Conservation (phyloP, 2,329 filamentous ascomycete species). For the Exutisphaerella laricina region DNA sequence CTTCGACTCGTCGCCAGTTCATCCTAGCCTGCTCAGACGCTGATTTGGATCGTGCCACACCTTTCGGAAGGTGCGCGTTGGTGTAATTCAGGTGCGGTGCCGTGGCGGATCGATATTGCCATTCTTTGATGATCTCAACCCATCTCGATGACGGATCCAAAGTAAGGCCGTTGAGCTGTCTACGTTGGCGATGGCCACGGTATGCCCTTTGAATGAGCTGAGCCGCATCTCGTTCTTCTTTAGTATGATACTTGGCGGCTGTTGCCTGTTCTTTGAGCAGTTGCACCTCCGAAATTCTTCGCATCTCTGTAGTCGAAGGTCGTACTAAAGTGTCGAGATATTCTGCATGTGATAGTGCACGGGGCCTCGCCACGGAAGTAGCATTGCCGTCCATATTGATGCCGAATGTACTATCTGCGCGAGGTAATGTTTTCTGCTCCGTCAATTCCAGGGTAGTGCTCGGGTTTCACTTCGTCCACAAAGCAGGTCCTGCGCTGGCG, state of each 20-base stretch:
- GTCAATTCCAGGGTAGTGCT: constrained; percentile 4
- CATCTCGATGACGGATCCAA: constrained; percentile 65
- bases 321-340: constrained; percentile 24
- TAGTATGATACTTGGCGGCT: constrained; percentile 23
- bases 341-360: constrained; percentile 20
- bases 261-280: constrained; percentile 23
- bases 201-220: constrained; percentile 54
- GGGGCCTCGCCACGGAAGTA: constrained; percentile 1
- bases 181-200: constrained; percentile 66
- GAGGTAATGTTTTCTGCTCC: neutral
- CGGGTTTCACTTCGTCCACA: neutral
- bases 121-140: constrained; percentile 52
- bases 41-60: constrained; percentile 14
- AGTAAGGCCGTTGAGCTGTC: constrained; percentile 63
- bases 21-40: constrained; percentile 42
- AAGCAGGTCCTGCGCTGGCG: neutral
- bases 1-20: constrained; percentile 69
- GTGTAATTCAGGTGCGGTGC: constrained; percentile 15
- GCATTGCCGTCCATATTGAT: constrained; percentile 3
- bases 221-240: constrained; percentile 27
- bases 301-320: constrained; percentile 17
- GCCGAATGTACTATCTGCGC: neutral
- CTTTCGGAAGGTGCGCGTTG: neutral
- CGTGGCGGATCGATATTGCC: constrained; percentile 25
- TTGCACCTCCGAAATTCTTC: constrained; percentile 25